Evolutionary conservation across 2,329 filamentous ascomycete genomes (phyloP), one percentile per base, ranked within the genome.

Genomic region (Colletotrichum lindemuthianum): DNA sequence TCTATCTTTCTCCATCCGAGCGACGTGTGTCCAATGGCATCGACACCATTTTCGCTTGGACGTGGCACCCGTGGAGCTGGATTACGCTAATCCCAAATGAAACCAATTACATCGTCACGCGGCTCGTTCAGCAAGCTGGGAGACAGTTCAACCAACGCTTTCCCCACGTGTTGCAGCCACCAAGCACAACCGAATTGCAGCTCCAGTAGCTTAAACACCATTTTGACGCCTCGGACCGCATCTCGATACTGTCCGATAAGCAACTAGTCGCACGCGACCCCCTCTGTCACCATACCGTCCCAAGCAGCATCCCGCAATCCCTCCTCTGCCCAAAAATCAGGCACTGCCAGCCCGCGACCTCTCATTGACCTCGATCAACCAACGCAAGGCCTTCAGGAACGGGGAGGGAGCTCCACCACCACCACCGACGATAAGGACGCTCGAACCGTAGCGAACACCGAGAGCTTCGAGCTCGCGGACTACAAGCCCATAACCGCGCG

Each of bases 391-490:
- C 53, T 60, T 59, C 57, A 41, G 65, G 60, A 67, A 58, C 60
- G 67, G 57, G 67, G 67, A 68, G 65, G 67, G 67, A 56, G 63
- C 55, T 63, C 60, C 60, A 41, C 37, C 43, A 67, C 37, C 44
- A 37, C 36, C 43, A 59, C 51, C 58, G 40, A 48, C 54, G 41
- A 45, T 16, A 4, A 6, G 9, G 43, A 16, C 43, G 43, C 43
- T 9, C n/a, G 15, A 45, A 15, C 41, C 37, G 43, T 63, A 33
- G 48, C 59, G 32, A 50, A 39, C 47, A 57, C 49, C 53, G 50
- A 63, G 56, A 60, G 70, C 55, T 81, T 78, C 73, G 81, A 83
- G 68, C 78, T 85, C 50, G 71, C 70, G 64, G 77, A 80, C 51
- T 82, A 81, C 70, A 67, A 70, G 41, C 72, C 73, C 45, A 71